Base-by-base conservation (phyloP, 306 rosid genomes). In the Quillaja saponaria region DNA sequence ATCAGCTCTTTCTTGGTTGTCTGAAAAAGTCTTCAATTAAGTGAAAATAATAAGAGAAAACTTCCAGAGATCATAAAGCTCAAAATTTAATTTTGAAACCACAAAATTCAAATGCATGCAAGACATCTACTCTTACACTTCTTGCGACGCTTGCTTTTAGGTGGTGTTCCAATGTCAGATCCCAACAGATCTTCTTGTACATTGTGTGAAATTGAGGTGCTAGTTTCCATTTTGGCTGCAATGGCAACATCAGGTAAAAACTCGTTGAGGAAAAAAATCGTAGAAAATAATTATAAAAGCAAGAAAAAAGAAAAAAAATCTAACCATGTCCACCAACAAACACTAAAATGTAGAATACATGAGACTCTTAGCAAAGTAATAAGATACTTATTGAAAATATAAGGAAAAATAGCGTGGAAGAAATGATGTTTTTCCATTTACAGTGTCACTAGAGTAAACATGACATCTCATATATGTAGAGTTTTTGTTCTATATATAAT, bases 91-190 rank as follows among this genome's bases (percentile, higher is more conserved):
- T 8, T 58, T 14, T 20, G 15, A 25, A 6, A 15, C 12, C 34
- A 13, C 7, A 42, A 15, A 13, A 15, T 66, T 50, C 39, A 57
- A 53, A 20, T 34, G 58, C n/a, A 54, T 38, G 45, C 34, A 63
- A 60, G 71, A 34, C 12, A 68, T 48, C 15, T 53, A 55, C 12
- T 53, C 95, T 84, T 74, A 90, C 97, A 83, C 63, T 58, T 69
- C 69, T 53, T 86, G 49, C 82, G 82, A 47, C n/a, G 90, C 81
- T 75, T 91, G 80, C 73, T 60, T 77, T 60, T 81, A 57, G 84
- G 74, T 34, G 82, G 75, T 52, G 11, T 77, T 28, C 52, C 75
- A 65, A 51, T 58, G 52, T 55, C 45, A 38, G 58, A 38, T 63
- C 4, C 62, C 7, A 46, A 55, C 53, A 40, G 11, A 57, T 63